A percentile compares a stretch with the other conserved stretches of the same genome.
Evolutionary conservation across 805 yeast species (phyloP).

Genomic region (Yarrowia sp.): DNA sequence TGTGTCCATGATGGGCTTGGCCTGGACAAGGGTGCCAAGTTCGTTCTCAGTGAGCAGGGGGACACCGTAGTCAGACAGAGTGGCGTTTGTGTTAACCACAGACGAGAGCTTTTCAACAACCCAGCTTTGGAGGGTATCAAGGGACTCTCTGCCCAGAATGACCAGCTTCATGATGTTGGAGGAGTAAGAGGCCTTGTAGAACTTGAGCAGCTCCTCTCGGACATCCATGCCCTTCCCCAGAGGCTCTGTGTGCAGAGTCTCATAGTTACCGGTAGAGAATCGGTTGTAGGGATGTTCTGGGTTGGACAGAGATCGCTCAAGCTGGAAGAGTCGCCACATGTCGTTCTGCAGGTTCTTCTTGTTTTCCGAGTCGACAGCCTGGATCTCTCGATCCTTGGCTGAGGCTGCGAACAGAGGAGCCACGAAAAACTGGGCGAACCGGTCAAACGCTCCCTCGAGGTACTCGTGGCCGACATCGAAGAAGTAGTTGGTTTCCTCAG

Average conservation of each 20-base stretch:
- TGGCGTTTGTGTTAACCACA: constrained; percentile 51
- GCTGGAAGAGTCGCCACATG: constrained; percentile 80
- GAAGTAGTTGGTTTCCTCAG: constrained; percentile 84
- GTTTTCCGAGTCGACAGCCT: constrained; percentile 94
- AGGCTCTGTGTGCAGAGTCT: constrained; percentile 71
- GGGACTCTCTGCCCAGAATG: constrained; percentile 73
- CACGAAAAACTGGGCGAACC: constrained; percentile 91
- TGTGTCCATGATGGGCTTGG: constrained; percentile 79
- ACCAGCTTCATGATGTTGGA: constrained; percentile 86
- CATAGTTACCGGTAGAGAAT: constrained; percentile 84
- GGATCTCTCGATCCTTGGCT: constrained; percentile 87
- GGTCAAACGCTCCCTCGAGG: constrained; percentile 81
- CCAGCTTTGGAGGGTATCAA: constrained; percentile 71
- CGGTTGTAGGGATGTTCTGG: constrained; percentile 78
- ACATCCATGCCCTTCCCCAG: constrained; percentile 59
- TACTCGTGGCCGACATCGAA: constrained; percentile 77
- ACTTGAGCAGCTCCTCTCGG: constrained; percentile 74
- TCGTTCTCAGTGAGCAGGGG: constrained; percentile 49
- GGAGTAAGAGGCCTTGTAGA: constrained; percentile 69
- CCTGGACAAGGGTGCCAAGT: constrained; percentile 53
- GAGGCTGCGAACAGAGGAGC: constrained; percentile 68
- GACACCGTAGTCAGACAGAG: constrained; percentile 42
- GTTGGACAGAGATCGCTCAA: constrained; percentile 71
- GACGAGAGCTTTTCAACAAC: constrained; percentile 60
- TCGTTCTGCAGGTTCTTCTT: constrained; percentile 91